Percentiles rank a stretch among this genome's conserved stretches.
Evolutionary conservation across 2,329 filamentous ascomycete genomes (phyloP).

Genomic region (Aspergillus costaricaensis): DNA sequence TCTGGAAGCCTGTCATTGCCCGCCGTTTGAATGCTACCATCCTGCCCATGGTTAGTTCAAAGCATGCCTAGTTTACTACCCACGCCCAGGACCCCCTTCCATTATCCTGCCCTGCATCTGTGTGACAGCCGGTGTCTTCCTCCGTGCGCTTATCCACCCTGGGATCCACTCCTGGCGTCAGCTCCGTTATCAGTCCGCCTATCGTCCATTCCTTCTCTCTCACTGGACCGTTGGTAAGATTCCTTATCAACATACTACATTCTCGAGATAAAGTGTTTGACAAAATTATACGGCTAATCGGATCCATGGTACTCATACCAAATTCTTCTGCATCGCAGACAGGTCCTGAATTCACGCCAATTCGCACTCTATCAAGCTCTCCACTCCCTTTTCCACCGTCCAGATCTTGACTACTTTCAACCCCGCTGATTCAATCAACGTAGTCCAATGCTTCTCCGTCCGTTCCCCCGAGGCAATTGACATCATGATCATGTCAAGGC

Average conservation of each 20-base stretch:
- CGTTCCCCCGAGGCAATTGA: conserved; percentile 40
- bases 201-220: neutral
- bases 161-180: conserved; percentile 1
- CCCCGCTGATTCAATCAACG: conserved; percentile 35
- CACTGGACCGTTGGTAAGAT: neutral
- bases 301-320: neutral
- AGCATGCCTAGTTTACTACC: neutral
- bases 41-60: neutral
- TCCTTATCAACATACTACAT: conserved; percentile 4
- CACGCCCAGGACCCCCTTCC: neutral
- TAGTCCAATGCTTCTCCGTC: conserved; percentile 43
- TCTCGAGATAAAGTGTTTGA: neutral
- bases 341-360: conserved; percentile 13
- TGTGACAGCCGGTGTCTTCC: neutral
- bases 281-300: neutral
- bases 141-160: neutral
- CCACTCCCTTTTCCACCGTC: conserved; percentile 21
- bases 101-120: neutral
- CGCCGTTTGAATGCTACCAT: neutral
- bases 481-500: conserved; percentile 49
- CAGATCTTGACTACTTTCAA: conserved; percentile 40
- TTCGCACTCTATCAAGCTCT: conserved; percentile 29
- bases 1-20: neutral
- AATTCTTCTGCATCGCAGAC: too few species aligned
- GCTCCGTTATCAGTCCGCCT: conserved; percentile 2